Base-by-base conservation (phyloP, 495 filamentous ascomycete genomes). In the Hypomontagnella submonticulosa region DNA sequence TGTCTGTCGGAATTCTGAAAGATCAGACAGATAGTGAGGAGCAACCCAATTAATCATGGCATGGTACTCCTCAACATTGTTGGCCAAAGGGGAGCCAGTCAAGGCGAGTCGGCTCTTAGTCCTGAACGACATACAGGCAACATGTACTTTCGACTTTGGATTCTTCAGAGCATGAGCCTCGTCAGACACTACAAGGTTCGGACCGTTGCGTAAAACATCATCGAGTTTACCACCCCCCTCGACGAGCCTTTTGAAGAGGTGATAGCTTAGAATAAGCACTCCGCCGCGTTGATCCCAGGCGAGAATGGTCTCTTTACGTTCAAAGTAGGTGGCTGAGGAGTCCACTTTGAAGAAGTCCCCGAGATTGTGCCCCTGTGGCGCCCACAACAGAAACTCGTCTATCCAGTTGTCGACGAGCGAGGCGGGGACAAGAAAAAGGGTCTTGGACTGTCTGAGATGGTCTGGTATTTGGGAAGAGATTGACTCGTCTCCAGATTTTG, bases 11-110 rank as follows among this genome's bases (percentile, higher is more conserved):
- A 98, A 98, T 69, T 92, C 87, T 0, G 57, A 57, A 2, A 76
- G 66, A 4, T 83, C 80, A 12, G 90, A 92, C 4, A 97, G 80
- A 66, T 90, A 97, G 23, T 83, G 84, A 2, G 92, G 90, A 3
- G 91, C 85, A 33, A 95, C 87, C 93, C 93, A 98, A 52, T 94
- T 87, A 48, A 98, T 89, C 86, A 97, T 90, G 6, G 88, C 73
- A 67, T 88, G 92, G 69, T 96, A 96, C 61, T 98, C 93, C 38
- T 80, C 73, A 1, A 97, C 83, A 34, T 90, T 89, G 69, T 96
- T 98, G 0, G 89, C 87, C 13, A 98, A 73, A 7, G 93, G 93
- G 0, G 93, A 93, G 0, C 93, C 93, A 0, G 94, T 96, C 61
- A 97, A 76, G 2, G 92, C 94, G 69, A 98, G 91, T 9, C 93